Evolutionary conservation across 768 basidiomycete genomes (phyloP).

Genomic region (Kwoniella heveanensis): DNA sequence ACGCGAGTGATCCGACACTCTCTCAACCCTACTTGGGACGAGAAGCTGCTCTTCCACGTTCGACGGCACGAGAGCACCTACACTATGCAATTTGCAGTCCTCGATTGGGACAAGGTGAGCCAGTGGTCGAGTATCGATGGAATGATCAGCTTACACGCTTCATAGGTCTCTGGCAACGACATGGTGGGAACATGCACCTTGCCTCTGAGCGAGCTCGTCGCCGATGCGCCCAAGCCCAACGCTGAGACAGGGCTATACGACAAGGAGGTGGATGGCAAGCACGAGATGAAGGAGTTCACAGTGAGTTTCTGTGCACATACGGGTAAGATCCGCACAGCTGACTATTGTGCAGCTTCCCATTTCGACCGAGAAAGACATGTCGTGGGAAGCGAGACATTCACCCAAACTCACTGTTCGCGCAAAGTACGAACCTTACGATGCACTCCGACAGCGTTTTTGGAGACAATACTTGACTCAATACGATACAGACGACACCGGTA

Average conservation of each 20-base stretch:
- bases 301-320: conserved; percentile 31
- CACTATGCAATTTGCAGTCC: conserved; percentile 75
- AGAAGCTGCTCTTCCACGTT: conserved; percentile 94
- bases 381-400: conserved; percentile 73
- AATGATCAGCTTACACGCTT: neutral
- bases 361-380: conserved; percentile 64
- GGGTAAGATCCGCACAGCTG: neutral
- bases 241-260: conserved; percentile 62
- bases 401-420: conserved; percentile 66
- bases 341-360: conserved; percentile 61
- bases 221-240: conserved; percentile 67
- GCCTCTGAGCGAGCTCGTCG: conserved; percentile 70
- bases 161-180: conserved; percentile 65
- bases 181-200: conserved; percentile 78
- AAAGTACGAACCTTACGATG: conserved; percentile 92
- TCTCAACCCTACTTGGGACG: conserved; percentile 86
- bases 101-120: conserved; percentile 89
- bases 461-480: conserved; percentile 83
- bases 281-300: conserved; percentile 71
- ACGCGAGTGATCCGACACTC: conserved; percentile 60
- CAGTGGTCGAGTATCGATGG: neutral
- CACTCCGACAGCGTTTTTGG: conserved; percentile 89
- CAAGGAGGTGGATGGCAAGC: conserved; percentile 62
- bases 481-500: conserved; percentile 77
- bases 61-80: conserved; percentile 79